phyloP scores from a whole-genome alignment of 345 rosid genomes.

The Gossypium sturtianum region DNA sequence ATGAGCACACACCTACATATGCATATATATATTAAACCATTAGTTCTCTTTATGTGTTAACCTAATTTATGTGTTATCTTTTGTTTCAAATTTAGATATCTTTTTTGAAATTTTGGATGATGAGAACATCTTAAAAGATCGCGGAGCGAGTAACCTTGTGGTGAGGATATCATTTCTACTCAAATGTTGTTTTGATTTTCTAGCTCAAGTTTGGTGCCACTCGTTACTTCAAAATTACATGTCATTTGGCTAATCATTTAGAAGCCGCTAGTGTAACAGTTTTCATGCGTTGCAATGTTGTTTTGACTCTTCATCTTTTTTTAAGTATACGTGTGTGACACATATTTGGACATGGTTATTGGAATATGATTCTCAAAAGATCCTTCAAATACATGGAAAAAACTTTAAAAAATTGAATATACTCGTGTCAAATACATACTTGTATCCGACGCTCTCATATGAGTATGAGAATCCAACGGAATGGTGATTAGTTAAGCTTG shows the following conservation, averaged over 20 bases:
- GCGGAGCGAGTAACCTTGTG: constrained; percentile 85
- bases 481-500: not conserved
- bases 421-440: not conserved
- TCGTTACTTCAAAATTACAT: not conserved
- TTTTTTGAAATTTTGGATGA: constrained; percentile 77
- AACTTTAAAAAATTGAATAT: not conserved
- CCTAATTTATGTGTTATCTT: not conserved
- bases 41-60: constrained; percentile 7
- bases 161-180: constrained; percentile 45
- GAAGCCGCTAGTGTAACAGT: not conserved
- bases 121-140: constrained; percentile 74
- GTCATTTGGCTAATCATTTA: not conserved
- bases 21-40: not conserved
- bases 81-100: constrained; percentile 46
- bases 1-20: no score
- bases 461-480: not conserved
- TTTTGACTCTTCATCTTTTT: not conserved
- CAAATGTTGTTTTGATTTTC: constrained; percentile 2
- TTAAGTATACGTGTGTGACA: not conserved
- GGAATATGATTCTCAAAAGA: not conserved
- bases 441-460: not conserved
- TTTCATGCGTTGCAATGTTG: not conserved
- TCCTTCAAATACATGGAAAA: not conserved
- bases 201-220: not conserved
- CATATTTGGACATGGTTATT: not conserved